Evolutionary conservation across 1,284 basidiomycete species (phyloP), one percentile per base, ranked within the genome.

Genomic region (Mycocalia duriaeana): DNA sequence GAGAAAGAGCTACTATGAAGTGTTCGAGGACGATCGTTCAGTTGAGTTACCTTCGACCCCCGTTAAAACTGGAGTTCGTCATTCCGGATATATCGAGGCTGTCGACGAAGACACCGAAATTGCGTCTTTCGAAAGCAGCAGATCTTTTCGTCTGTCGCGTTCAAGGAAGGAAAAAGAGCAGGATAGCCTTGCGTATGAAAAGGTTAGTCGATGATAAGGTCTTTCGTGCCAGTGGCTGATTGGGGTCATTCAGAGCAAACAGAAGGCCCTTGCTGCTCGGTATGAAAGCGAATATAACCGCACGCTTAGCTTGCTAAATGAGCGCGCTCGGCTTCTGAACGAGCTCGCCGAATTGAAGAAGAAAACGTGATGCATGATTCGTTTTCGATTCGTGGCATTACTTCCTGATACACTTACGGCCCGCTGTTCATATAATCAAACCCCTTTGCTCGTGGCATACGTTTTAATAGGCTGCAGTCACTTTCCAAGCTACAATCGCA

Each of bases 51-150:
- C 45, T 41, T 25, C 41, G 28, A 37, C 46, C 13, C 42, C 54
- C 2, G 35, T 42, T 14, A 42, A 44, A 25, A 31, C 51, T 28
- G 9, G 25, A 20, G 68, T 82, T 14, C 75, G 79, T 16, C 70
- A 75, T 48, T 57, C 65, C 1, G 83, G 81, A 0, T 77, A 68
- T 61, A 82, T 85, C 38, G 64, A 71, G 22, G 61, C 64, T 5
- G 76, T 77, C 7, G 76, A 83, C 51, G 66, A 75, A 49, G 69
- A 72, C 3, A 57, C 61, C 7, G 79, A 82, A 53, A 52, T 82
- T 8, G 59, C 68, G 16, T 69, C 67, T 0, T 81, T 79, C 52
- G 73, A 77, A 45, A 52, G 48, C 43, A 66, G 55, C 37, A 54
- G 59, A 25, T 16, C 9, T 13, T 14, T 13, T 16, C 16, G 3